These are phyloP conservation scores for Gossypium trilobum DNA, from an alignment of 441 rosid species.

Conservation along the genomic window DNA sequence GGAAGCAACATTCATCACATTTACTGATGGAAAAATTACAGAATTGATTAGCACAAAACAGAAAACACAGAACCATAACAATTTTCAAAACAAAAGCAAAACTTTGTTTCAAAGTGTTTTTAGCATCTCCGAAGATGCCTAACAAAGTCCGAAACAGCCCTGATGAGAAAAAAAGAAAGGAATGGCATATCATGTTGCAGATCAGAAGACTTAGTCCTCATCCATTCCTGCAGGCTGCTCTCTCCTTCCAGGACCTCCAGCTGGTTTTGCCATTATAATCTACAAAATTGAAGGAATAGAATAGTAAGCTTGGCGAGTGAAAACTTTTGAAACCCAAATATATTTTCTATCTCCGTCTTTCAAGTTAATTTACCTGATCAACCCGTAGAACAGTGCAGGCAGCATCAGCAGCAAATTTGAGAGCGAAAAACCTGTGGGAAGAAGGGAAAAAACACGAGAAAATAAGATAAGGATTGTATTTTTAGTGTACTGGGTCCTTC, in stretches of 20 bases:
- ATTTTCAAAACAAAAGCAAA: constrained; percentile 17
- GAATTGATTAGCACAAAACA: too few relatives aligned
- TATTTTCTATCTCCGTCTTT: background rate
- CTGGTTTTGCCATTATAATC: constrained; percentile 99
- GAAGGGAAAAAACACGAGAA: background rate
- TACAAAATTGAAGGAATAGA: constrained; percentile 28
- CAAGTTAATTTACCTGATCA: constrained; percentile 62
- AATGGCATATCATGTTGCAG: background rate
- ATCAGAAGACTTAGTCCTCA: constrained; percentile 46
- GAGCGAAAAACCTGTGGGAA: constrained; percentile 66
- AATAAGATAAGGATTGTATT: background rate
- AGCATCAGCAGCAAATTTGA: constrained; percentile 93
- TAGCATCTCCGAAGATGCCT: constrained; percentile 15
- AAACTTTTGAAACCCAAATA: background rate
- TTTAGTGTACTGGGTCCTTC: background rate
- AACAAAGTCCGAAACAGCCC: constrained; percentile 10
- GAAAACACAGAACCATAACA: background rate
- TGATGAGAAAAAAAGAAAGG: background rate
- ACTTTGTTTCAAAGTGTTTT: constrained; percentile 3
- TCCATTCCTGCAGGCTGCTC: constrained; percentile 75
- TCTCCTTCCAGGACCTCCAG: constrained; percentile 86
- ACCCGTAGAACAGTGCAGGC: constrained; percentile 95
- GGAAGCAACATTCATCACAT: background rate
- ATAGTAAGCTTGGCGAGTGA: background rate
- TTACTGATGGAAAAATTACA: background rate